Percentiles rank a stretch among this genome's conserved stretches.
Evolutionary conservation across 2,329 filamentous ascomycete species (phyloP).

Genomic region (Xylaria digitata): DNA sequence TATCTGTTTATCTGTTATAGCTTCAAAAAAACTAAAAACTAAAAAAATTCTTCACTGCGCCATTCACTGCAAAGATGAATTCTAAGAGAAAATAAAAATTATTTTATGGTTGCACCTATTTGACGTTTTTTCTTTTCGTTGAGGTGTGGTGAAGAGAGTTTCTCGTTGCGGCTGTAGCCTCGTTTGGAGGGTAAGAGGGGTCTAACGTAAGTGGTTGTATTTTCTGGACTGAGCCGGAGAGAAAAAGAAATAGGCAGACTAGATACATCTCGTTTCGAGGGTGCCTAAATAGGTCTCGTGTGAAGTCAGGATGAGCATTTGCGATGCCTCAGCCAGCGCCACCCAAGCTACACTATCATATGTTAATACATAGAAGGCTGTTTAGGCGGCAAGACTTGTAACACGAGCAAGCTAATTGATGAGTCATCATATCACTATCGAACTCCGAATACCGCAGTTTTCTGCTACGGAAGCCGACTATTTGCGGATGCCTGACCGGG

Average conservation of each 20-base stretch:
- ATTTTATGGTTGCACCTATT: not conserved
- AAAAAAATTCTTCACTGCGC: too few species aligned
- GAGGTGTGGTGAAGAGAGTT: not conserved
- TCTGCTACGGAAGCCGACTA: not conserved
- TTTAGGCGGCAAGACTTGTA: not conserved
- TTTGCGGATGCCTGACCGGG: not conserved
- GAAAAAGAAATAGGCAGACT: not conserved
- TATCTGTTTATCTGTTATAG: too few species aligned
- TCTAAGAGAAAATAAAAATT: too few species aligned
- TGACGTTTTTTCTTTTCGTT: not conserved
- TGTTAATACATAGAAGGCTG: not conserved
- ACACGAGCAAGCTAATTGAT: not conserved
- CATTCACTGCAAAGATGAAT: not conserved
- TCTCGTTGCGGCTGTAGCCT: not conserved
- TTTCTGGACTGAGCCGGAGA: not conserved
- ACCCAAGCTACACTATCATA: not conserved
- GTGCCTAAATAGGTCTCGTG: not conserved
- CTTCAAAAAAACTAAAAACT: too few species aligned
- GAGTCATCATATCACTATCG: conserved; percentile 9
- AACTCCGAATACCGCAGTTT: not conserved
- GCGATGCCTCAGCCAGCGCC: not conserved
- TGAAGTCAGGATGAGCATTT: not conserved
- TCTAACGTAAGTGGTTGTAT: not conserved
- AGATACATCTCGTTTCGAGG: not conserved
- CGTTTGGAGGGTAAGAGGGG: not conserved